Conservation (phyloP, 2,329 filamentous ascomycete species). For the Fusarium virguliforme region DNA sequence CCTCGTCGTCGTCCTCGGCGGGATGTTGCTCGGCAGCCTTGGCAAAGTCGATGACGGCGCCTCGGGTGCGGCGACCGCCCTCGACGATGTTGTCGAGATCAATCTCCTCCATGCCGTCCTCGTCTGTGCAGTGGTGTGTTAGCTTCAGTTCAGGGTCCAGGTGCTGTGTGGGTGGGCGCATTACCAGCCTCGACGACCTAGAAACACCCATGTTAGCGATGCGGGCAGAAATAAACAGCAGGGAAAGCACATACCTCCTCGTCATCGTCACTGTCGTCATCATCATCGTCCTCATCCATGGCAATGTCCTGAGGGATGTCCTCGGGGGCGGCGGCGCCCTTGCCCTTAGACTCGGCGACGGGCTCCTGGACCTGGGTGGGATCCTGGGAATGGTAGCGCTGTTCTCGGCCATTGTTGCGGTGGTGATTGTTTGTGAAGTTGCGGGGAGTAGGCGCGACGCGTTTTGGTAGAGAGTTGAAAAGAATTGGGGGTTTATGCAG, state of each 20-base stretch:
- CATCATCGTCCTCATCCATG: slow-evolving; percentile 84
- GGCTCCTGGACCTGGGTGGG: slow-evolving; percentile 57
- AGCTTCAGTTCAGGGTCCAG: slow-evolving; percentile 42
- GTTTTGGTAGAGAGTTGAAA: slow-evolving; percentile 29
- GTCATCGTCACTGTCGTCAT: slow-evolving; percentile 56
- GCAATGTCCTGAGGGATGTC: slow-evolving; percentile 71
- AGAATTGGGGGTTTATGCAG: slow-evolving; percentile 38
- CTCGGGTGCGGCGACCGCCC: slow-evolving; percentile 87
- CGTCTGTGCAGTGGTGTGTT: slow-evolving; percentile 69
- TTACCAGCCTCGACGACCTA: slow-evolving; percentile 54
- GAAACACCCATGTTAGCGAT: slow-evolving; percentile 47
- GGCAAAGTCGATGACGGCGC: slow-evolving; percentile 92
- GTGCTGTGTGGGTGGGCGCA: slow-evolving; percentile 25
- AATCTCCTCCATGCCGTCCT: slow-evolving; percentile 92
- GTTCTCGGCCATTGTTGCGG: slow-evolving; percentile 66
- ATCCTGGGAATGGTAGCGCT: slow-evolving; percentile 64
- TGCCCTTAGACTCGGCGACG: slow-evolving; percentile 80
- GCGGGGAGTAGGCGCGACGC: slow-evolving; percentile 19
- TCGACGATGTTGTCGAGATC: slow-evolving; percentile 89
- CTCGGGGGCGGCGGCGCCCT: slow-evolving; percentile 81
- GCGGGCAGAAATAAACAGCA: neutral
- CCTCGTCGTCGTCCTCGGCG: slow-evolving; percentile 86
- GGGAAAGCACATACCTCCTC: slow-evolving; percentile 50
- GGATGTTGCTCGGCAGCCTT: slow-evolving; percentile 88
- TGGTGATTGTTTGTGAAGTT: slow-evolving; percentile 9